Percentiles rank a stretch among this genome's conserved stretches.
Conservation (phyloP, 2,329 filamentous ascomycete species). For the Colletotrichum sp. region DNA sequence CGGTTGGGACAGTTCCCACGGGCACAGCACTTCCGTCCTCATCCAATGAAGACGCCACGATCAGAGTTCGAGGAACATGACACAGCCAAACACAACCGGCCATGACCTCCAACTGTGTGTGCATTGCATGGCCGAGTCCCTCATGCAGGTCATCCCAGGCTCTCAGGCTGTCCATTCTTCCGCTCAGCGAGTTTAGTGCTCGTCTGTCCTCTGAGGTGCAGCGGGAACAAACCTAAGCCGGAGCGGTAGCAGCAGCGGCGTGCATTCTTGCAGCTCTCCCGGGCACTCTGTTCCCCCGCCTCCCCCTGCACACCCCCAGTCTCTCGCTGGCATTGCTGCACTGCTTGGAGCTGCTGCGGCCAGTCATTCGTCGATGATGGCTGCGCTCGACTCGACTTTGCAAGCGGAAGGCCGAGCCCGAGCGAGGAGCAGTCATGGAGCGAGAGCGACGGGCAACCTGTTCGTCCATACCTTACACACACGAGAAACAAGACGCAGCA, state of each 20-base stretch:
- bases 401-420: conserved; percentile 3
- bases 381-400: neutral
- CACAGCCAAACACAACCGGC: conserved; percentile 12
- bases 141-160: conserved; percentile 13
- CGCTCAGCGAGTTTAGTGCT: neutral
- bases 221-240: neutral
- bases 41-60: conserved; percentile 1
- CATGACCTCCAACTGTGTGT: neutral
- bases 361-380: neutral
- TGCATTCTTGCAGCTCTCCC: neutral
- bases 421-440: neutral
- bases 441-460: neutral
- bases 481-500: neutral
- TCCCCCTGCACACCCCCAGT: neutral
- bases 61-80: conserved; percentile 15
- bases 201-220: neutral
- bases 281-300: neutral
- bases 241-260: neutral
- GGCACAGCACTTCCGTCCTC: neutral
- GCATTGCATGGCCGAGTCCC: conserved; percentile 7
- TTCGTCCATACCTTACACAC: neutral
- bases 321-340: neutral
- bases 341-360: neutral
- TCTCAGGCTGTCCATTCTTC: neutral
- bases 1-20: conserved; percentile 8